Base-by-base conservation (phyloP, 225 moss, liverwort and hornwort species). In the Bryoerythrophyllum caledonicum region DNA sequence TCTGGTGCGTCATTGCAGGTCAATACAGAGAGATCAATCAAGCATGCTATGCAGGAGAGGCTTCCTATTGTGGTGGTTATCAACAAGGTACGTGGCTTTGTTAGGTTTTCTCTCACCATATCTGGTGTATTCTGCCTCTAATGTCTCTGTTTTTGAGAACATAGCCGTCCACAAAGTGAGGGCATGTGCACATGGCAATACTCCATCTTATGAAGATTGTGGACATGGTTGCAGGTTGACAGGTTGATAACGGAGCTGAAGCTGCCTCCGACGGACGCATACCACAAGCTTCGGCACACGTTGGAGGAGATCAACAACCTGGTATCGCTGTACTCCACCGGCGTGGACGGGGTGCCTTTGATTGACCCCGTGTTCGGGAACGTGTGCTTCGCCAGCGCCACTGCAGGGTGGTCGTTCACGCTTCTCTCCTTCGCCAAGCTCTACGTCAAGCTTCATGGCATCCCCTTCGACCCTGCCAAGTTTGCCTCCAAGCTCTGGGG, bases 341-440 rank as follows among this genome's bases (percentile, higher is more conserved):
- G 86, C 30, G 88, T 85, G 69, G 90, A 97, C 65, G 93, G 85
- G 43, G 79, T 86, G 67, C 81, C 87, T 10, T 35, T 88, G 19
- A 82, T 99, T 34, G 99, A 99, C 76, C 99, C 99, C 49, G 95
- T 99, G 16, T 72, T 88, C 51, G 99, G 99, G 52, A 99, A 99
- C 40, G 95, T 99, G 27, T 99, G 99, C 83, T 99, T 99, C 69
- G 99, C 99, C 53, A 99, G 99, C 57, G 99, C 99, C 53, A 95
- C 99, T 37, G 99, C 95, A 58, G 99, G 99, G 59, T 99, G 99
- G 99, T 99, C 99, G 8, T 99, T 99, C 74, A 92, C 99, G 44
- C 95, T 99, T 27, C 72, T 95, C 46, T 99, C 99, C n/a, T 93
- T 95, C 74, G 95, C 95, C 53, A 95, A 99, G 58, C 87, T 99